A percentile compares a stretch with the other conserved stretches of the same genome.
Conservation (phyloP, 2,329 filamentous ascomycete genomes). For the Zymoseptoria crescenta region DNA sequence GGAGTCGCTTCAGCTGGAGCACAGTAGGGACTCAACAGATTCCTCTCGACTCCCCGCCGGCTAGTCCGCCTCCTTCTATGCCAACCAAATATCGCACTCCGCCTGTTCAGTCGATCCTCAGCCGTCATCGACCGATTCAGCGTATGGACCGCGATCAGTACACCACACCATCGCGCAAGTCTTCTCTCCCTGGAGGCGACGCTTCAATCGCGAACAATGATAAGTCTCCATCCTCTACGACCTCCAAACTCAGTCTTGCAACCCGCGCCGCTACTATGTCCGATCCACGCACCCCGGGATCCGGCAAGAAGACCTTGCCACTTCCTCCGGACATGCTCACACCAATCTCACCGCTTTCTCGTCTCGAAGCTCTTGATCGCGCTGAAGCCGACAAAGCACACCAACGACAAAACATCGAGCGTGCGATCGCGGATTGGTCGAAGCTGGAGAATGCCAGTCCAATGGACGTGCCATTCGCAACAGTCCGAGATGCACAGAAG, state of each 20-base stretch:
- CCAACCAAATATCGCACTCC: constrained; percentile 23
- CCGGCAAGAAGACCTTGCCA: constrained; percentile 24
- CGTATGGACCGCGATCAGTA: constrained; percentile 23
- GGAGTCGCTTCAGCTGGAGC: constrained; percentile 31
- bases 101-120: constrained; percentile 27
- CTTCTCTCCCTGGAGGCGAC: constrained; percentile 2
- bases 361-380: constrained; percentile 59
- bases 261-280: constrained; percentile 5
- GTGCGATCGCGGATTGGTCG: constrained; percentile 67
- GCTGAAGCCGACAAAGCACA: constrained; percentile 58
- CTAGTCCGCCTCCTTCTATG: constrained; percentile 34
- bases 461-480: constrained; percentile 55
- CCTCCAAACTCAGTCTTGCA: constrained; percentile 9
- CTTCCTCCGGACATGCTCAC: constrained; percentile 38
- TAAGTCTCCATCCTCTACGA: constrained; percentile 4
- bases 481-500: constrained; percentile 47
- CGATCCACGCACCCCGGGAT: constrained; percentile 5
- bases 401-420: constrained; percentile 63
- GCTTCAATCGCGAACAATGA: not conserved
- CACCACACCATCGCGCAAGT: constrained; percentile 20
- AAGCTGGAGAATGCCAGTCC: constrained; percentile 63
- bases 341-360: constrained; percentile 26
- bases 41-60: constrained; percentile 33
- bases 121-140: constrained; percentile 25
- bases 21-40: constrained; percentile 31